Evolutionary conservation across 306 rosid species (phyloP), one percentile per base, ranked within the genome.

Genomic region (Sesbania bispinosa): DNA sequence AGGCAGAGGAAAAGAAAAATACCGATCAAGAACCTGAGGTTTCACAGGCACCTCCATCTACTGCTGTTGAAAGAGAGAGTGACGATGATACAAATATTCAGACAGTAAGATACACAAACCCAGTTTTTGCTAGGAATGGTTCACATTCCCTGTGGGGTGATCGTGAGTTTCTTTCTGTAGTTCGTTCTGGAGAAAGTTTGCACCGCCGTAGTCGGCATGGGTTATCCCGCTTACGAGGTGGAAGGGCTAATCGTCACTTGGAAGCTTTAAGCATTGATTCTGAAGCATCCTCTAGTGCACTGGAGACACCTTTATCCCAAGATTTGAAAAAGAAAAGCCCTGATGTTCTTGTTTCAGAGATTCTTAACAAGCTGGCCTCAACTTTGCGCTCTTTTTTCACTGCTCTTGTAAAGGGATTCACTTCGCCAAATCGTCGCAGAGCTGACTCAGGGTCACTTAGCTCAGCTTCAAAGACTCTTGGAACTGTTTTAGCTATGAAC

Each of bases 281-380:
- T 47, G 99, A 94, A 69, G 81, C 84, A 70, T 78, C 96, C 53
- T 69, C 88, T 35, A 74, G 81, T 70, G 79, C 79, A 67, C 65
- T 67, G 0, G 99, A 91, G 80, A 58, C 81, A 78, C 71, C 92
- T 79, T 65, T 79, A 27, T 78, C 91, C 43, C 97, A 84, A 67
- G 97, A 94, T 83, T 65, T 87, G 81, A 91, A 89, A 77, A 94
- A 91, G 90, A 94, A 94, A 88, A 91, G 97, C 52, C 99, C 99
- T 15, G 96, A 89, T 48, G 87, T 89, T 82, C 85, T 94, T 69
- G 86, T 85, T 33, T 68, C 62, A 5, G 99, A 94, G 77, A 89
- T 83, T 89, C 86, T 94, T 61, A 91, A 81, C 80, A 94, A 88
- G 89, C 86, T 94, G 74, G 89, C 95, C 33, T 85, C 95, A 47